Conservation (phyloP, 768 basidiomycete species). For the Boletus huronensis region DNA sequence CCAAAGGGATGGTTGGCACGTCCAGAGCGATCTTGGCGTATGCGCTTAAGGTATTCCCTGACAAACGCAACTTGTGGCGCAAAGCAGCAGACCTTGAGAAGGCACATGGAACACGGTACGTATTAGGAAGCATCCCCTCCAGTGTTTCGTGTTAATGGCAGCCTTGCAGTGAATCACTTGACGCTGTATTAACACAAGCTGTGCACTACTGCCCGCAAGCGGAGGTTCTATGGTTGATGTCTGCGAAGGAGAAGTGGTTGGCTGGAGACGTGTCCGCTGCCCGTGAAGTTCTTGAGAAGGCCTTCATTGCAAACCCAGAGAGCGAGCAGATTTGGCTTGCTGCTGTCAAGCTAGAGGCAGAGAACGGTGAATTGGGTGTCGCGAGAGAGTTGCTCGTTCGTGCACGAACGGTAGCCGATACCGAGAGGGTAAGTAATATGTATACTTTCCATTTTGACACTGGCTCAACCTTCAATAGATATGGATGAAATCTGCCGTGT, state of each 20-base stretch:
- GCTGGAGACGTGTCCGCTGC: conserved; percentile 87
- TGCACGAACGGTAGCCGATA: conserved; percentile 87
- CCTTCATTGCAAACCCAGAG: conserved; percentile 93
- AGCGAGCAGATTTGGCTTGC: conserved; percentile 98
- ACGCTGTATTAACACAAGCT: conserved; percentile 77
- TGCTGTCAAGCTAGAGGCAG: conserved; percentile 94
- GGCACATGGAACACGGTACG: conserved; percentile 76
- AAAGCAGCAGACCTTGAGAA: conserved; percentile 93
- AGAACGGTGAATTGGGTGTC: conserved; percentile 86
- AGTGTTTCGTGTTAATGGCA: background rate
- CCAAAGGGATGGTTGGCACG: conserved; percentile 71
- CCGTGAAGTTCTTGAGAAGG: conserved; percentile 80
- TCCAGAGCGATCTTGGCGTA: conserved; percentile 89
- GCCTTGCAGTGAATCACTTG: conserved; percentile 62
- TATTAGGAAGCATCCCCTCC: conserved; percentile 1
- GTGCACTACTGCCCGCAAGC: conserved; percentile 92
- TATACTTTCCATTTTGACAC: background rate
- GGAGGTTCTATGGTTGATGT: conserved; percentile 97
- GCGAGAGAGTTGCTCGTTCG: conserved; percentile 85
- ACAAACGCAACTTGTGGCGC: conserved; percentile 81
- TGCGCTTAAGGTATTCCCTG: conserved; percentile 87
- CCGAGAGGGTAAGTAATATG: conserved; percentile 65
- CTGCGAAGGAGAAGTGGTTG: conserved; percentile 96
- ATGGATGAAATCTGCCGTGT: conserved; percentile 98
- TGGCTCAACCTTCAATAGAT: conserved; percentile 53